phyloP scores from a whole-genome alignment of 257 asterid genomes.

The Oldenlandia corymbosa region DNA sequence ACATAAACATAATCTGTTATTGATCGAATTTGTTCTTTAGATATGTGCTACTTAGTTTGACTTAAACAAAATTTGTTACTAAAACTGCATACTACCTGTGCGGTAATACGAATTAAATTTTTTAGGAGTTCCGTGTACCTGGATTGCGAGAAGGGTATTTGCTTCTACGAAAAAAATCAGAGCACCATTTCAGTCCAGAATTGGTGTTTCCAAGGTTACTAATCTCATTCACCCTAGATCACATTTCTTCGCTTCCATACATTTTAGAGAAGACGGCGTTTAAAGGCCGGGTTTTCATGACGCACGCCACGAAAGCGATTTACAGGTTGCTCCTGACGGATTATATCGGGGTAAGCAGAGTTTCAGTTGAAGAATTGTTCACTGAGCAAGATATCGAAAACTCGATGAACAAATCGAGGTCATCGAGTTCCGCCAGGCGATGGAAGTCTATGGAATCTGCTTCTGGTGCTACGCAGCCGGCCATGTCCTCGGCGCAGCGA shows the following conservation, averaged over 20 bases:
- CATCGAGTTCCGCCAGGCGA: constrained; percentile 93
- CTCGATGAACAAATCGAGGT: constrained; percentile 93
- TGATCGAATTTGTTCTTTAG: no score
- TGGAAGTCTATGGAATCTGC: constrained; percentile 89
- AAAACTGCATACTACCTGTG: no score
- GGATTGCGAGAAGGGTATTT: no score
- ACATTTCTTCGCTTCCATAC: constrained; percentile 98
- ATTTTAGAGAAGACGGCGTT: constrained; percentile 91
- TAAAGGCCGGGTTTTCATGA: constrained; percentile 92
- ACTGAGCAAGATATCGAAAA: constrained; percentile 74
- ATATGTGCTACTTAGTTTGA: no score
- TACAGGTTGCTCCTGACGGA: constrained; percentile 87
- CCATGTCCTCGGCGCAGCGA: constrained; percentile 99
- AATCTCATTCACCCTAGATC: constrained; percentile 91
- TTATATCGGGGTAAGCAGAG: constrained; percentile 95
- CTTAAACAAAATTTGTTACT: no score
- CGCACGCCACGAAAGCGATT: constrained; percentile 95
- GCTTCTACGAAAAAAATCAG: no score
- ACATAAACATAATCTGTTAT: no score
- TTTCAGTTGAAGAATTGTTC: constrained; percentile 83
- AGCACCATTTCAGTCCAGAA: no score
- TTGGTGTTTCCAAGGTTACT: constrained; percentile 11
- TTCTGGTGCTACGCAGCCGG: constrained; percentile 99
- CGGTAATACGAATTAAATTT: no score
- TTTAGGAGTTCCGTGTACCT: no score